Evolutionary conservation across 1,284 basidiomycete species (phyloP).

Genomic region (Ceraceosorus guamensis): DNA sequence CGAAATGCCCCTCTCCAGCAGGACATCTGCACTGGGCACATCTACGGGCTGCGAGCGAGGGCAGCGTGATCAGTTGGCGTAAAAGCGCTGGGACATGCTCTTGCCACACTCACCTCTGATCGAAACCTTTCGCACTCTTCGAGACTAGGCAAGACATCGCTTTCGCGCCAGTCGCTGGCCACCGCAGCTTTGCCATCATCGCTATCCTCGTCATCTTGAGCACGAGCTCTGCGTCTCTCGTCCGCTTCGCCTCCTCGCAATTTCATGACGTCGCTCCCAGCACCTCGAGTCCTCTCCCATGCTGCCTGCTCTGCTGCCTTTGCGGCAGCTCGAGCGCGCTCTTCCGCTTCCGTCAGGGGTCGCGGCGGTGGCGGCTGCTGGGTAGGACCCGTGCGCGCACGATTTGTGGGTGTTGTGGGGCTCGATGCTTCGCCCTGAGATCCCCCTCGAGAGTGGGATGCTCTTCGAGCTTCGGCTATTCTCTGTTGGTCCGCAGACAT

Average conservation of each 20-base stretch:
- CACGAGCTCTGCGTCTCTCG: constrained; percentile 11
- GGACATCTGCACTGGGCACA: constrained; percentile 38
- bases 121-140: constrained; percentile 8
- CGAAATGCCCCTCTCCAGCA: constrained; percentile 41
- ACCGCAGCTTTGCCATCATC: neutral
- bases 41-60: constrained; percentile 12
- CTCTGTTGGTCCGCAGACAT: no score
- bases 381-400: no score
- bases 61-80: no score
- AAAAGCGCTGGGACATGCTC: neutral
- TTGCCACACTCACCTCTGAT: constrained; percentile 8
- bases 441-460: no score
- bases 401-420: no score
- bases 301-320: constrained; percentile 31
- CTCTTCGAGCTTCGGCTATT: no score
- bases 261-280: constrained; percentile 37
- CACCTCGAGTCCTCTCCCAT: constrained; percentile 41
- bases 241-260: constrained; percentile 18
- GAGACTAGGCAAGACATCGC: constrained; percentile 11
- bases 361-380: no score
- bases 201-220: constrained; percentile 7
- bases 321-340: constrained; percentile 22
- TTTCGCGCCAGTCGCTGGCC: constrained; percentile 3
- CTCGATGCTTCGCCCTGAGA: no score
- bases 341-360: neutral